Evolutionary conservation across 225 moss, liverwort and hornwort species (phyloP), one percentile per base, ranked within the genome.

Genomic region (Asterella californica): DNA sequence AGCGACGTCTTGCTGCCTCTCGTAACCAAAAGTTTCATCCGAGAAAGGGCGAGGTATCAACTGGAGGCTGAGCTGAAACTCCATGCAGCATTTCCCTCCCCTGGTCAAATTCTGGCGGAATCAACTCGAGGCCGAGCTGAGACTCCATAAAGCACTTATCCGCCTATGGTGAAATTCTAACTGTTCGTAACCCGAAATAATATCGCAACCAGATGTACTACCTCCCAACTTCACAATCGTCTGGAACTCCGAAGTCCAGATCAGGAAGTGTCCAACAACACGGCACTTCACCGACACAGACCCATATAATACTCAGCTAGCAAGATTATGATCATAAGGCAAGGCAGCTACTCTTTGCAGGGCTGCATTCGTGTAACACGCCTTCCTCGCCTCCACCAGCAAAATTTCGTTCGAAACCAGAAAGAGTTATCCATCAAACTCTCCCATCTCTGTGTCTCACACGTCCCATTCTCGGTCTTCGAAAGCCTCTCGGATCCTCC

Each of bases 21-120:
- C 46, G 36, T 25, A 6, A 61, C 18, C 0, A 42, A 7, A 37
- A 38, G 4, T 69, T 34, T 69, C 69, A 69, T 69, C 38, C 36
- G 69, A 24, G 22, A 47, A 8, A 70, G 46, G 46, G 22, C 70
- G 6, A 45, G 9, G 46, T 46, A 11, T 73, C 50, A 73, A 73
- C 29, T 73, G 29, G 50, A 52, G 7, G 10, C 47, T 50, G 47
- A 49, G 52, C 50, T n/a, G 73, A 49, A 46, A 52, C 73, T 52
- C 73, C 73, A 73, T 73, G 50, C 73, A 50, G 50, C 34, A 36
- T 67, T 67, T 29, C 15, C 15, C 67, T 67, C 34, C 27, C 67
- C 67, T 10, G 10, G 15, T 67, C 67, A 32, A 67, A 67, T 61
- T 61, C 61, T 61, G 5, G 61, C 9, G 22, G n/a, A 61, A 27